These are phyloP conservation scores for Gnaphalium uliginosum DNA, from an alignment of 129 eudicot species.

Conservation along the genomic window DNA sequence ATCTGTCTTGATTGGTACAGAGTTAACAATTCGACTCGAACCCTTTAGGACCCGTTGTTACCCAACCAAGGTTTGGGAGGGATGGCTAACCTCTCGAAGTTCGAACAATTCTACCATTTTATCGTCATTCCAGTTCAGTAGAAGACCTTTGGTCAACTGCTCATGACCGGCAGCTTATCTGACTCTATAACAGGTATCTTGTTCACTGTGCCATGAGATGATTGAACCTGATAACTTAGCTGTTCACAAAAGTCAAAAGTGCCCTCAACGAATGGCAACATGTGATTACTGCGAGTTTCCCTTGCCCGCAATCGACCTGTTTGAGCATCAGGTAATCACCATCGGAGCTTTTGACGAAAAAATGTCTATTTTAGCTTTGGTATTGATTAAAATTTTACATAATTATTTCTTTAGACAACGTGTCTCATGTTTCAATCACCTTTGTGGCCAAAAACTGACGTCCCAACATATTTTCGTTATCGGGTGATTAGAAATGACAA, in stretches of 20 bases:
- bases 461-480: too few species aligned
- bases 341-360: neutral
- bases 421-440: too few species aligned
- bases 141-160: neutral
- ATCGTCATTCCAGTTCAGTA: neutral
- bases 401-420: too few species aligned
- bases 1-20: neutral
- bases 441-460: too few species aligned
- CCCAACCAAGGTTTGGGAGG: neutral
- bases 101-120: neutral
- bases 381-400: too few species aligned
- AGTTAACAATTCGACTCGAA: neutral
- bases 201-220: neutral
- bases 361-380: too few species aligned
- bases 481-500: neutral
- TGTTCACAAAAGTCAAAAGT: constrained; percentile 32
- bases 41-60: neutral
- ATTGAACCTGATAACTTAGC: constrained; percentile 70
- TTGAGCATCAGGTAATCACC: constrained; percentile 77
- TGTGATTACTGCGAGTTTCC: constrained; percentile 95
- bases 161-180: constrained; percentile 12
- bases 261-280: constrained; percentile 28
- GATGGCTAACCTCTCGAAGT: neutral
- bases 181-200: constrained; percentile 20
- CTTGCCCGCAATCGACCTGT: constrained; percentile 77